These are phyloP conservation scores for Atractiella rhizophila DNA, from an alignment of 768 basidiomycete genomes.

Conservation along the genomic window DNA sequence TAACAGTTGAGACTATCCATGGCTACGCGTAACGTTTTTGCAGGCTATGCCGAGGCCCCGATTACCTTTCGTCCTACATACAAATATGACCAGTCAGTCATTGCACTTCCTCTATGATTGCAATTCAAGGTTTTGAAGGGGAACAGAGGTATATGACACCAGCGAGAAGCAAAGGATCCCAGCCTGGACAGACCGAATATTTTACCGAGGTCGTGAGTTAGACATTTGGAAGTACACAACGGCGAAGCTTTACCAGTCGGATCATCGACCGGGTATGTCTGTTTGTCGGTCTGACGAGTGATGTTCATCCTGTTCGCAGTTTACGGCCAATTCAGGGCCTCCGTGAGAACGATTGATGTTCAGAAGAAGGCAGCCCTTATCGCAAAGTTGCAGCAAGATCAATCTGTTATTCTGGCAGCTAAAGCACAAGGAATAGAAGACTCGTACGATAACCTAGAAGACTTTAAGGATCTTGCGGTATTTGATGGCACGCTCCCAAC, in stretches of 20 bases:
- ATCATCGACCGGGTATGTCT: conserved; percentile 64
- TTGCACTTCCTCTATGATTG: too few relatives aligned
- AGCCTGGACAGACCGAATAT: conserved; percentile 97
- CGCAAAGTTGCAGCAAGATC: conserved; percentile 3
- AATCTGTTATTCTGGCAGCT: conserved; percentile 5
- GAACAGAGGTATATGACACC: conserved; percentile 62
- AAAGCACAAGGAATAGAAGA: neutral
- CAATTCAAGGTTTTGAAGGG: conserved; percentile 16
- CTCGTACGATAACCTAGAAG: neutral
- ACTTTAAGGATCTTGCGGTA: neutral
- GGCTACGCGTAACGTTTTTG: conserved; percentile 45
- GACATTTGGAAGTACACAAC: conserved; percentile 56
- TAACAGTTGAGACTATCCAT: conserved; percentile 46
- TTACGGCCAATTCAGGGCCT: conserved; percentile 53
- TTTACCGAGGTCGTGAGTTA: conserved; percentile 49
- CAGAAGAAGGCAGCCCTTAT: conserved; percentile 40
- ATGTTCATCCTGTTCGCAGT: conserved; percentile 27
- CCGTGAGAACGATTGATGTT: conserved; percentile 53
- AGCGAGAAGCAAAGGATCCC: conserved; percentile 91
- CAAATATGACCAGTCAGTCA: conserved; percentile 52
- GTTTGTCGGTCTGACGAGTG: neutral
- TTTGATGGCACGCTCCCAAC: neutral
- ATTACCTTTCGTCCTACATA: conserved; percentile 85
- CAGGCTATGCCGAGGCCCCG: conserved; percentile 66
- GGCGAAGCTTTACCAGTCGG: conserved; percentile 67